These are phyloP conservation scores for Dovyalis caffra DNA, from an alignment of 345 rosid species.

Conservation along the genomic window DNA sequence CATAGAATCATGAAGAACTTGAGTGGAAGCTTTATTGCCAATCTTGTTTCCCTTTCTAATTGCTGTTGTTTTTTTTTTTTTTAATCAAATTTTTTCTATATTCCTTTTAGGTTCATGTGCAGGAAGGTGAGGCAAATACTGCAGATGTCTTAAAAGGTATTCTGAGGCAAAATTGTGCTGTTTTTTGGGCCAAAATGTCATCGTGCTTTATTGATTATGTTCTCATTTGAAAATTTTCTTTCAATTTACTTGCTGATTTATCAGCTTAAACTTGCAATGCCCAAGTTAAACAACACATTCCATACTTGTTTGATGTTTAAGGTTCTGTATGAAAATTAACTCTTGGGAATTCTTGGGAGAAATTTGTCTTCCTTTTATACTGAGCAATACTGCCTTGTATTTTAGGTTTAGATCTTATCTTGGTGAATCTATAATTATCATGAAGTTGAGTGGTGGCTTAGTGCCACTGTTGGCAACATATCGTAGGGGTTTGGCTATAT, in stretches of 20 bases:
- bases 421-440: neutral
- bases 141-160: constrained; percentile 62
- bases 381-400: neutral
- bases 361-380: neutral
- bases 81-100: constrained; percentile 11
- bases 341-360: neutral
- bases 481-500: constrained; percentile 1
- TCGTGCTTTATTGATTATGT: neutral
- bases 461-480: neutral
- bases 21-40: neutral
- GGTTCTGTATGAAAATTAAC: neutral
- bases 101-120: constrained; percentile 78
- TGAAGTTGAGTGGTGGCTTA: neutral
- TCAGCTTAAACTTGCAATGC: neutral
- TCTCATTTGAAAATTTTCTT: neutral
- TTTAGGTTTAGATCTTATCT: neutral
- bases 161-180: neutral
- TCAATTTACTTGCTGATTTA: neutral
- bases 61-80: constrained; percentile 6
- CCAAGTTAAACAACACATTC: neutral
- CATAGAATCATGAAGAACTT: neutral
- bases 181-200: neutral
- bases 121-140: constrained; percentile 58
- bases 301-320: neutral
- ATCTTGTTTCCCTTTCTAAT: neutral